Evolutionary conservation across 2,329 filamentous ascomycete genomes (phyloP).

Genomic region (Coleophoma crateriformis): DNA sequence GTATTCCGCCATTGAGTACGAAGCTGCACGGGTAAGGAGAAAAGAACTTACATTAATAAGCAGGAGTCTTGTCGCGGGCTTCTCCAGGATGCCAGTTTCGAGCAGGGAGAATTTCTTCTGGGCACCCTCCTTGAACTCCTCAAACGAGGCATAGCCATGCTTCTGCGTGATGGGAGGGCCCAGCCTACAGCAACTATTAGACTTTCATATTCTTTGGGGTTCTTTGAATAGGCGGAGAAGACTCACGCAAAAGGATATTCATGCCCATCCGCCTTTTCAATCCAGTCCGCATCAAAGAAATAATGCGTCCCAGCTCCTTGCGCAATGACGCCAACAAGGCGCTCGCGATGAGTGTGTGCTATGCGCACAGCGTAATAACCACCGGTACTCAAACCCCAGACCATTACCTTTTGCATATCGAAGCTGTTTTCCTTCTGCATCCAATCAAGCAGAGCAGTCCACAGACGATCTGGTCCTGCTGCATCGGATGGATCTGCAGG

Average conservation of each 20-base stretch:
- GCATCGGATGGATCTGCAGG: conserved; percentile 59
- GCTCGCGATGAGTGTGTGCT: conserved; percentile 58
- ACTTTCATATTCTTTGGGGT: not conserved
- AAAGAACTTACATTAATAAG: conserved; percentile 48
- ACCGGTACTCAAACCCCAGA: conserved; percentile 61
- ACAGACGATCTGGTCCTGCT: conserved; percentile 52
- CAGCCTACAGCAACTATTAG: conserved; percentile 30
- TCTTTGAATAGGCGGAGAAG: not conserved
- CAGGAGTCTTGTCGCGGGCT: conserved; percentile 50
- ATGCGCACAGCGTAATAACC: conserved; percentile 64
- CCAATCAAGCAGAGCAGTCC: conserved; percentile 57
- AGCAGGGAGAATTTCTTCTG: conserved; percentile 59
- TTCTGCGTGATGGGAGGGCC: conserved; percentile 53
- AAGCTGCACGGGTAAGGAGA: not conserved
- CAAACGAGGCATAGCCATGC: conserved; percentile 51
- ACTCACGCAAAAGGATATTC: conserved; percentile 58
- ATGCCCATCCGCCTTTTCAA: conserved; percentile 56
- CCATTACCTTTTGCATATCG: conserved; percentile 50
- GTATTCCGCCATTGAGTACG: not conserved
- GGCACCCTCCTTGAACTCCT: conserved; percentile 47
- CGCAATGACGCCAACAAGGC: conserved; percentile 50
- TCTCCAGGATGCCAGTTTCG: conserved; percentile 50
- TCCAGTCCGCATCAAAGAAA: conserved; percentile 54
- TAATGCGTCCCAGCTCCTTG: conserved; percentile 60
- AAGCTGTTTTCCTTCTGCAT: conserved; percentile 44